A percentile compares a stretch with the other conserved stretches of the same genome.
These are phyloP conservation scores for Hsuehochloa calcarea DNA, from an alignment of 176 grass and related monocot genomes.

Conservation along the genomic window DNA sequence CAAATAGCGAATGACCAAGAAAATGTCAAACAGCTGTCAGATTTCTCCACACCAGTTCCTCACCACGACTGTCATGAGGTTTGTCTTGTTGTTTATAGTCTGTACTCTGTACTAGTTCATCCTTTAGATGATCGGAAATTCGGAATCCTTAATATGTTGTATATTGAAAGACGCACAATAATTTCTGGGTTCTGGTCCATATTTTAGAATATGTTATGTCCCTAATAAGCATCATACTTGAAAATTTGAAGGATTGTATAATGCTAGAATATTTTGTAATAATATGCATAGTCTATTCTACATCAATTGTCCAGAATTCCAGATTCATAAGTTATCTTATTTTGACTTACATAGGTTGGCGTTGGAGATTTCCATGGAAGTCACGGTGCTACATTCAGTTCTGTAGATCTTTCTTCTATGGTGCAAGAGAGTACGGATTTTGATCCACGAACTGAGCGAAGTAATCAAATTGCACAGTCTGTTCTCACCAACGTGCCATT, in stretches of 20 bases:
- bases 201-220: background rate
- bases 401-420: constrained; percentile 30
- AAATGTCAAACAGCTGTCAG: constrained; percentile 3
- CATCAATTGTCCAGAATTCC: background rate
- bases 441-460: constrained; percentile 8
- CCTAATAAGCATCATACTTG: background rate
- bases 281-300: constrained; percentile 5
- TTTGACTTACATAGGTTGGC: constrained; percentile 10
- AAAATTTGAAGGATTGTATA: background rate
- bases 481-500: constrained; percentile 37
- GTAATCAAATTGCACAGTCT: constrained; percentile 46
- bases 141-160: background rate
- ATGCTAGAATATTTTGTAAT: background rate
- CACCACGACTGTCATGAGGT: constrained; percentile 14
- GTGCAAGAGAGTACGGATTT: constrained; percentile 29
- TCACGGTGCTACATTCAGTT: constrained; percentile 10
- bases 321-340: constrained; percentile 7
- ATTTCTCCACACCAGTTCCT: constrained; percentile 21
- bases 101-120: background rate
- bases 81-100: background rate
- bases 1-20: constrained; percentile 49
- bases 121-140: background rate
- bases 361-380: constrained; percentile 13
- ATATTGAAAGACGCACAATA: background rate
- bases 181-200: background rate